Base-by-base conservation (phyloP, 345 rosid genomes). In the Citrus sinensis region DNA sequence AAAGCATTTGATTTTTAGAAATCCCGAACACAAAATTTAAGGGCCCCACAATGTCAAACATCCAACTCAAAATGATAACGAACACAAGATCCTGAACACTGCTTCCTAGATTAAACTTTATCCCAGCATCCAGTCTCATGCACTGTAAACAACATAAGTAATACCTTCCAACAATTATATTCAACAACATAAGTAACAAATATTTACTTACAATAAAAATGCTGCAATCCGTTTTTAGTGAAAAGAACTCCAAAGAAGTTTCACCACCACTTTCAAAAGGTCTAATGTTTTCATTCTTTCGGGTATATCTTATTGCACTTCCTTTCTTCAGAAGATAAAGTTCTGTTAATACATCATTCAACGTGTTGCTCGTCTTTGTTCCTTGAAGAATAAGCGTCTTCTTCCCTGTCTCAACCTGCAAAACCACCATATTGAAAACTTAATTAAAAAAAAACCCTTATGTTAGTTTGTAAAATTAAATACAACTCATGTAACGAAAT, bases 381-480 rank as follows among this genome's bases (percentile, higher is more conserved):
- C 98, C 98, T 79, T 92, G 95, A 64, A 96, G 94, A 71, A 96
- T 84, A 86, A 96, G 88, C 0, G 98, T 92, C 90, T 94, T 96
- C 93, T 87, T 96, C 87, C 97, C 98, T 7, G 87, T 90, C 77
- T 96, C 99, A 56, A 96, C 91, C 99, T 96, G 78, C 71, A 62
- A 60, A 64, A 35, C 25, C 20, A 20, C 1, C 16, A 9, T 17
- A 25, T 27, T 11, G 4, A 25, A 62, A 11, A 62, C 14, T 11
- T 13, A 46, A 46, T 46, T 46, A 11, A 46, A 46, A 11, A 46
- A 13, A 3, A 4, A 13, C 1, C 16, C 17, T 46, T 13, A 11
- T 46, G 17, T 46, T 46, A 16, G 4, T 13, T 46, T 46, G 14
- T 46, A 16, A 46, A 46, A 46, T 3, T 4, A 46, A 46, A 46